Conservation (phyloP, 2,329 filamentous ascomycete species). For the Trichoderma endophyticum region DNA sequence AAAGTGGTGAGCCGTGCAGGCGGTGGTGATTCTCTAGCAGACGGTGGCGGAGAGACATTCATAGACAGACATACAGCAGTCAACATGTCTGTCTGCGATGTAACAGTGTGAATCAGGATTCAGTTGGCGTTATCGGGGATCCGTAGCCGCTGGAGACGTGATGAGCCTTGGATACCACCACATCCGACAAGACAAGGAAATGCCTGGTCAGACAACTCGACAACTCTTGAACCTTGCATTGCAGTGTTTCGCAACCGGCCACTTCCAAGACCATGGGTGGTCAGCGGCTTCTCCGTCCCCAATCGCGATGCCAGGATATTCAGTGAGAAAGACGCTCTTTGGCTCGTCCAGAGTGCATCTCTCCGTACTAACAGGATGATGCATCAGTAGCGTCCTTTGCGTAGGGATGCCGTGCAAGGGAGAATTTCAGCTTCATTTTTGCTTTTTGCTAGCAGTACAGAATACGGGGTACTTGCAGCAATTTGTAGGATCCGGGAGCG, state of each 20-base stretch:
- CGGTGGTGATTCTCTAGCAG: background rate
- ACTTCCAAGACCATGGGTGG: constrained; percentile 6
- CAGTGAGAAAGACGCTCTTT: background rate
- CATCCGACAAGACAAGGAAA: constrained; percentile 16
- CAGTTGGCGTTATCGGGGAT: background rate
- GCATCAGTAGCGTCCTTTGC: background rate
- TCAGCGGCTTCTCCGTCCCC: background rate
- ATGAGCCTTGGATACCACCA: background rate
- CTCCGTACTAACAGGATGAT: background rate
- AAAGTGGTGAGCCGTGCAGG: background rate
- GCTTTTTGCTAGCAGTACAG: background rate
- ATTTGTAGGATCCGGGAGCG: background rate
- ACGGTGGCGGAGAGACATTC: background rate
- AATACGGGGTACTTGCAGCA: background rate
- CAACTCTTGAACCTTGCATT: background rate
- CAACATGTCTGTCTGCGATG: background rate
- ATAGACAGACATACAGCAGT: background rate
- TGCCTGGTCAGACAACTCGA: background rate
- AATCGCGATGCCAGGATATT: background rate
- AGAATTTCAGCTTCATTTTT: background rate
- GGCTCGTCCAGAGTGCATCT: background rate
- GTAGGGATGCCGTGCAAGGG: constrained; percentile 1
- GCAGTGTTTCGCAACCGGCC: background rate
- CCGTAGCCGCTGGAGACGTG: background rate
- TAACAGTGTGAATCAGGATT: background rate